These are phyloP conservation scores for Ananas comosus DNA, from an alignment of 176 grass and related monocot species.

Conservation along the genomic window DNA sequence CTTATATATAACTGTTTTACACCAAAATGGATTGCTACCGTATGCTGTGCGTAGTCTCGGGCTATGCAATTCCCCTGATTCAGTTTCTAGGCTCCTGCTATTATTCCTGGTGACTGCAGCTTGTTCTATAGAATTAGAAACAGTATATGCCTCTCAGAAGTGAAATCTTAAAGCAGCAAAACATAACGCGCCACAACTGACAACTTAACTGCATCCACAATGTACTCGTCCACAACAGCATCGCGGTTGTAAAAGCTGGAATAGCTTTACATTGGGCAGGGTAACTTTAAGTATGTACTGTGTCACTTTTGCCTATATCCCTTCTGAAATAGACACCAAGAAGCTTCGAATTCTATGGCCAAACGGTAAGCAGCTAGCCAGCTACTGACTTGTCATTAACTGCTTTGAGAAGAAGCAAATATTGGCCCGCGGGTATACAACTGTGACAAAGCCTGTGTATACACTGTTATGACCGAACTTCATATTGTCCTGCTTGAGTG, in stretches of 20 bases:
- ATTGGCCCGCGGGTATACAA: not conserved
- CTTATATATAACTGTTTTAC: no score
- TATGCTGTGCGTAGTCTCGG: not conserved
- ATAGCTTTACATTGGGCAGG: no score
- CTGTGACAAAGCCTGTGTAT: not conserved
- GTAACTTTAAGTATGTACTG: no score
- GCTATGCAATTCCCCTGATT: not conserved
- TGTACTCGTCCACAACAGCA: not conserved
- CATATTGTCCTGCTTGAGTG: conserved; percentile 82
- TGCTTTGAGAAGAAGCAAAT: not conserved
- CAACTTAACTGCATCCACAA: not conserved
- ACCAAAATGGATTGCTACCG: no score
- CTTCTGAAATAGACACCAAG: not conserved
- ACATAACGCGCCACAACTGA: not conserved
- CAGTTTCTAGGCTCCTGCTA: not conserved
- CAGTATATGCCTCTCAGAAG: not conserved
- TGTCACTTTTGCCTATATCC: no score
- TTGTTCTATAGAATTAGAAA: not conserved
- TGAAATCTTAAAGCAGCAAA: conserved; percentile 1
- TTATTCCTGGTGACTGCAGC: not conserved
- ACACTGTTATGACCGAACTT: conserved; percentile 56
- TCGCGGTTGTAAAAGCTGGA: no score
- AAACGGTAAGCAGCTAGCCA: not conserved
- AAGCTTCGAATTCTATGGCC: not conserved
- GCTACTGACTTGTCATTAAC: not conserved